Percentiles rank a stretch among this genome's conserved stretches.
Conservation (phyloP, 2,329 filamentous ascomycete species). For the Escovopsis weberi region DNA sequence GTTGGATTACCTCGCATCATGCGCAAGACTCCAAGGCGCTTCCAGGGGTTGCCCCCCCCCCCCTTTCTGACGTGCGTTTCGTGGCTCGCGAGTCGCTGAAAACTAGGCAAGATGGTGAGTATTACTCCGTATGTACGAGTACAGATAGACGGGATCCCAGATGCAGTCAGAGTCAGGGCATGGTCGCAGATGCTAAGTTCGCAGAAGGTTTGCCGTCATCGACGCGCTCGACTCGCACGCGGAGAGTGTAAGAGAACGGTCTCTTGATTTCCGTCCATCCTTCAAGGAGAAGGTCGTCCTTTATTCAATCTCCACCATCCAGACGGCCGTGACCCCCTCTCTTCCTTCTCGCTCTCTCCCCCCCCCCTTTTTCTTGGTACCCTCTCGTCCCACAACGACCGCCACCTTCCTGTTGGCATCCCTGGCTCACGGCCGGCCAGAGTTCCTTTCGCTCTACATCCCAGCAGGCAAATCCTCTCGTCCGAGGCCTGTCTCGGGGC, state of each 20-base stretch:
- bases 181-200: no score
- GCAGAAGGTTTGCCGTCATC: no score
- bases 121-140: not conserved
- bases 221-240: not conserved
- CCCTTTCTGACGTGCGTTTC: no score
- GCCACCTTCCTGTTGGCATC: not conserved
- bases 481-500: not conserved
- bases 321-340: not conserved
- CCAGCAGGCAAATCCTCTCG: constrained; percentile 2
- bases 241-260: not conserved
- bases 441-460: constrained; percentile 2
- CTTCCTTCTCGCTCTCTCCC: not conserved
- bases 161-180: not conserved
- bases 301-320: constrained; percentile 5
- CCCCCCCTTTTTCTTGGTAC: not conserved
- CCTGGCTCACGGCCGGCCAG: constrained; percentile 1
- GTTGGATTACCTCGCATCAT: not conserved
- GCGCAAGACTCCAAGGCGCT: not conserved
- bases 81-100: constrained; percentile 1
- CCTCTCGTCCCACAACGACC: not conserved
- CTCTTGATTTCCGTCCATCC: not conserved
- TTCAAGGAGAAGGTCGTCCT: constrained; percentile 5
- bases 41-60: no score
- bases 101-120: not conserved
- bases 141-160: not conserved